phyloP scores from a whole-genome alignment of 352 stramenopile species.

The Thalassiosira livingstoniorum region DNA sequence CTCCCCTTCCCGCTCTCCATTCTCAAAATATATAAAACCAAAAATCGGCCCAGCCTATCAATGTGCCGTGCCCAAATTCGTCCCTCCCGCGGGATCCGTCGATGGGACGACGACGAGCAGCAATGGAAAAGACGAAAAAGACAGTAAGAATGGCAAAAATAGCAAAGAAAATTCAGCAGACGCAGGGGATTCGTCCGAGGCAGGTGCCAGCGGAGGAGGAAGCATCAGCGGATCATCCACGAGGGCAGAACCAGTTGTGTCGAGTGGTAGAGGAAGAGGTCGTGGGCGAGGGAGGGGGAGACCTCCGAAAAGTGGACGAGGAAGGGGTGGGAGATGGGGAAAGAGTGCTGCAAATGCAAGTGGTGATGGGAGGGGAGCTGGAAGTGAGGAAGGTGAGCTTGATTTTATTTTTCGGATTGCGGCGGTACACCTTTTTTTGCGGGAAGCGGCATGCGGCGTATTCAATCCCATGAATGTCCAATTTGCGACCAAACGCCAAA shows the following conservation, averaged over 20 bases:
- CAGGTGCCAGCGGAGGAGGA: not conserved
- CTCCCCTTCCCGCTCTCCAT: conserved; percentile 43
- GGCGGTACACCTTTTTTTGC: not conserved
- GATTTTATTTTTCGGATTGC: not conserved
- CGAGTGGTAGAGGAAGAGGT: conserved; percentile 13
- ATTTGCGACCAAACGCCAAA: not conserved
- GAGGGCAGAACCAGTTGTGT: not conserved
- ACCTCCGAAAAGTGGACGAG: conserved; percentile 9
- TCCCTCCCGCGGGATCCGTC: conserved; percentile 14
- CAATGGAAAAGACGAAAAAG: not conserved
- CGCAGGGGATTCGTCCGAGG: not conserved
- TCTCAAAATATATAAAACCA: conserved; percentile 65
- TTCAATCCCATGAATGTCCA: not conserved
- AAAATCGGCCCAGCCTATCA: conserved; percentile 57
- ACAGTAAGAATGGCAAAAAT: not conserved
- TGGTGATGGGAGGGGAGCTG: not conserved
- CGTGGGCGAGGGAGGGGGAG: conserved; percentile 2
- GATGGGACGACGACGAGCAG: not conserved
- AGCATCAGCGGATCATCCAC: not conserved
- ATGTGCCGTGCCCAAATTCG: conserved; percentile 56
- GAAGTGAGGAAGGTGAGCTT: conserved; percentile 1
- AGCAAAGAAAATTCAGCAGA: not conserved
- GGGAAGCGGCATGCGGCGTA: not conserved
- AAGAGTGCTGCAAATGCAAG: not conserved
- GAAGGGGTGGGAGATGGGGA: not conserved